Percentiles rank a stretch among this genome's conserved stretches.
phyloP scores from a whole-genome alignment of 768 basidiomycete species.

The Lenzites betulinus region DNA sequence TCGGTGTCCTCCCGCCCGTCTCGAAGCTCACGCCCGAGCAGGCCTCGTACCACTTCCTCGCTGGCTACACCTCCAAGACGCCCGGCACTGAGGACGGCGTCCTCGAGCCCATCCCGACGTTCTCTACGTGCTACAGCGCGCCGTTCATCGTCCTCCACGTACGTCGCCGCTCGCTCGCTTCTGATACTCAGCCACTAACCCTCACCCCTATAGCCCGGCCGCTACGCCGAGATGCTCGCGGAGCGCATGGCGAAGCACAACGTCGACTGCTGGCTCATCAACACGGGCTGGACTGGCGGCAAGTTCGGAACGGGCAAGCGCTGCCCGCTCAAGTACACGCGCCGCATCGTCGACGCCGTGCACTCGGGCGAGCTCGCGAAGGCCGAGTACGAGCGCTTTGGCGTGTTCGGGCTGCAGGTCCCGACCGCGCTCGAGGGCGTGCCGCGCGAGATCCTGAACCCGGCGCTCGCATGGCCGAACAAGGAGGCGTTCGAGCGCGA shows the following conservation, averaged over 20 bases:
- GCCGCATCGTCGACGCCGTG: constrained; percentile 95
- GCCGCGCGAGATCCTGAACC: constrained; percentile 89
- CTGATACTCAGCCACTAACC: background rate
- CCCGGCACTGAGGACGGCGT: constrained; percentile 99
- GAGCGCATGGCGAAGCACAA: constrained; percentile 88
- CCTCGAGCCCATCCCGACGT: constrained; percentile 96
- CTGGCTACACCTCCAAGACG: constrained; percentile 97
- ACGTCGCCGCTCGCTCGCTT: constrained; percentile 29
- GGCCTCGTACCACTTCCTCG: constrained; percentile 96
- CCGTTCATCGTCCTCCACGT: constrained; percentile 99
- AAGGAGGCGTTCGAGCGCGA: constrained; percentile 90
- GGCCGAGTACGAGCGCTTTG: constrained; percentile 85
- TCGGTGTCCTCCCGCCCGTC: constrained; percentile 96
- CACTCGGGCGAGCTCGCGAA: constrained; percentile 90
- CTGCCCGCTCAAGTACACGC: constrained; percentile 95
- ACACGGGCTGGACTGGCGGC: constrained; percentile 97
- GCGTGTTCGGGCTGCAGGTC: constrained; percentile 80
- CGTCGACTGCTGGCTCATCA: constrained; percentile 97
- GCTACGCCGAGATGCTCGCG: constrained; percentile 97
- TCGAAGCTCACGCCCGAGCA: constrained; percentile 91
- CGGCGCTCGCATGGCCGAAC: constrained; percentile 82
- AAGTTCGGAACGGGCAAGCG: constrained; percentile 92
- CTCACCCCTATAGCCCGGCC: constrained; percentile 60
- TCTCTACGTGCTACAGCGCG: constrained; percentile 98
- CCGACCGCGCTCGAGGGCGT: constrained; percentile 85